Percentiles rank a stretch among this genome's conserved stretches.
phyloP scores from a whole-genome alignment of 345 rosid genomes.

The Gossypium turneri region DNA sequence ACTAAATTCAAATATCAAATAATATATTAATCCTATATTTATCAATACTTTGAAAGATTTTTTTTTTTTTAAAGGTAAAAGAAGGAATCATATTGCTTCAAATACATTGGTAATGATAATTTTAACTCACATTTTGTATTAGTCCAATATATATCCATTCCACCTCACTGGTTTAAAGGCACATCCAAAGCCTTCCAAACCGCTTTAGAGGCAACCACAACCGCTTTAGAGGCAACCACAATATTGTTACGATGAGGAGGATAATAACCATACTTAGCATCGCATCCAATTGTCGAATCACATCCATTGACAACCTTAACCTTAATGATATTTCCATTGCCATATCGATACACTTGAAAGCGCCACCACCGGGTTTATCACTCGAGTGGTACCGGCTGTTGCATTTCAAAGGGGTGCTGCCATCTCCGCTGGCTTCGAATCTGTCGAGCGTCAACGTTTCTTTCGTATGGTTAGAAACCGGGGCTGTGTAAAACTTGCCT shows the following conservation, averaged over 20 bases:
- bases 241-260: conserved; percentile 30
- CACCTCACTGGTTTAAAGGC: conserved; percentile 21
- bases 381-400: neutral
- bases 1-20: too few species aligned
- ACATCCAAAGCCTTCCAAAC: conserved; percentile 40
- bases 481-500: conserved; percentile 25
- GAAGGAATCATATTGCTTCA: too few species aligned
- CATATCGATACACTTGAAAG: conserved; percentile 22
- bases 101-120: too few species aligned
- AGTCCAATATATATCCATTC: conserved; percentile 30
- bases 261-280: conserved; percentile 23
- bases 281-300: conserved; percentile 30
- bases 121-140: neutral
- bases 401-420: conserved; percentile 1
- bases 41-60: too few species aligned
- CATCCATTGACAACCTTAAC: conserved; percentile 37
- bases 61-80: too few species aligned
- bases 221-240: conserved; percentile 29
- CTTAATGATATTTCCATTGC: conserved; percentile 24
- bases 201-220: conserved; percentile 28
- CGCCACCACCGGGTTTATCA: conserved; percentile 9
- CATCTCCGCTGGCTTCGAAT: conserved; percentile 11
- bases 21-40: too few species aligned
- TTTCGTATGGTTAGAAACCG: conserved; percentile 3
- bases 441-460: conserved; percentile 4